Conservation (phyloP, 805 yeast species). For the Nakazawaea molendinolei region DNA sequence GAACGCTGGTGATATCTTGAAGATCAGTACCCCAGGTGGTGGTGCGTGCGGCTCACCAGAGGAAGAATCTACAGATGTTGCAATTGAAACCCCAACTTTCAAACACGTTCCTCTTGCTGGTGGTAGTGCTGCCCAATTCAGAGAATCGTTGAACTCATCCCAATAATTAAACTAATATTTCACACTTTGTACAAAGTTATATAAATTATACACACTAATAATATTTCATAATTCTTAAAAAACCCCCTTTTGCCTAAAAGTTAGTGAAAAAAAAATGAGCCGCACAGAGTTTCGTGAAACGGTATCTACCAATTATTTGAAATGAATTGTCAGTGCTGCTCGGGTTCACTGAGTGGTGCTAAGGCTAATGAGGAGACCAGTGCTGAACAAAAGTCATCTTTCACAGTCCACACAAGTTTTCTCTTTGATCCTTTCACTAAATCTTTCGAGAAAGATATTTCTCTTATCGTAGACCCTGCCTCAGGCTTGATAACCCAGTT, state of each 20-base stretch:
- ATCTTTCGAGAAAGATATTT: constrained; percentile 14
- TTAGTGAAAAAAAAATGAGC: too few relatives aligned
- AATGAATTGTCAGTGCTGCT: constrained; percentile 5
- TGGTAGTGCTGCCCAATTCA: constrained; percentile 15
- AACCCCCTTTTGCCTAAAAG: too few relatives aligned
- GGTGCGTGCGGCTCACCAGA: constrained; percentile 57
- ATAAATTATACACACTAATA: too few relatives aligned
- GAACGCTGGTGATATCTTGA: constrained; percentile 45
- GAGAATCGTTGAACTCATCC: constrained; percentile 8
- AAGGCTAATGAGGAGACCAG: not conserved
- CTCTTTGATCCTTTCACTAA: constrained; percentile 17
- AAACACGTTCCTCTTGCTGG: constrained; percentile 18
- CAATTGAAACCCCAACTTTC: constrained; percentile 3
- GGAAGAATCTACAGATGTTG: constrained; percentile 17
- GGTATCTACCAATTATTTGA: not conserved
- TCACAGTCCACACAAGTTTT: constrained; percentile 17
- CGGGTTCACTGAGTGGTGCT: not conserved
- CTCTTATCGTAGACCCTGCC: constrained; percentile 17
- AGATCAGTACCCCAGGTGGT: constrained; percentile 68
- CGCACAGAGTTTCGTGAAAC: not conserved
- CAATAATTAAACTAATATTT: too few relatives aligned
- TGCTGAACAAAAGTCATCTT: too few relatives aligned
- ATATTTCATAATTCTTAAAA: too few relatives aligned
- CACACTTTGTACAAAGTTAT: too few relatives aligned
- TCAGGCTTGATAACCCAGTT: constrained; percentile 17